Base-by-base conservation (phyloP, 129 eudicot species). In the Rutidosis leptorrhynchoides region DNA sequence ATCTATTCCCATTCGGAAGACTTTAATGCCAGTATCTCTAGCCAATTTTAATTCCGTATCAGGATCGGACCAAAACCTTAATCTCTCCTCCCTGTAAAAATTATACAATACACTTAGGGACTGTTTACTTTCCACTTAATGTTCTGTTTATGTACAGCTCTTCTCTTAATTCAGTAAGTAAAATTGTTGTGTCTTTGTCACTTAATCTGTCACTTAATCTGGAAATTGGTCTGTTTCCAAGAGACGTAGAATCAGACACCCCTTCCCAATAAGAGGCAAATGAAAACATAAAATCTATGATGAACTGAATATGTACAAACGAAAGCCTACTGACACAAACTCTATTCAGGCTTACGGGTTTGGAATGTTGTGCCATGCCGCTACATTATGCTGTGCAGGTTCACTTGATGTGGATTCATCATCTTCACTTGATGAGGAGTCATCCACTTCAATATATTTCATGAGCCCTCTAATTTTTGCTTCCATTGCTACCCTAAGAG, bases 31-130 rank as follows among this genome's bases (percentile, higher is more conserved):
- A 5, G 97, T 86, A 65, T 86, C 86, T 76, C 82, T 89, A 51
- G 97, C 99, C 74, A 94, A 76, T 69, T 86, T 86, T 22, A 94
- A 67, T 69, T 94, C 99, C 8, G 88, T 89, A 78, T 94, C 99
- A 68, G 99, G 99, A 77, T 94, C 99, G 58, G 99, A 94, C 99
- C 99, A 94, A 89, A 94, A 94, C 84, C 97, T 83, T 69, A 94
- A 83, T 73, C 99, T 81, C 81, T 94, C 99, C 88, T 94, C 92
- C 90, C 99, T 94, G 83, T 72, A 81, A 76, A 62, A 6, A 61
- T 51, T 32, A 62, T 35, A 64, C 17, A 25, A 51, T 14, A 60
- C n/a, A n/a, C n/a, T 35, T 1, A 1, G 10, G 43, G 10, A 35
- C 9, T 35, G 43, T 35, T 35, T 35, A 35, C 43, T 5, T 35